Percentiles rank a stretch among this genome's conserved stretches.
These are phyloP conservation scores for Trichosporon sp. DNA, from an alignment of 1,284 basidiomycete genomes.

Conservation along the genomic window DNA sequence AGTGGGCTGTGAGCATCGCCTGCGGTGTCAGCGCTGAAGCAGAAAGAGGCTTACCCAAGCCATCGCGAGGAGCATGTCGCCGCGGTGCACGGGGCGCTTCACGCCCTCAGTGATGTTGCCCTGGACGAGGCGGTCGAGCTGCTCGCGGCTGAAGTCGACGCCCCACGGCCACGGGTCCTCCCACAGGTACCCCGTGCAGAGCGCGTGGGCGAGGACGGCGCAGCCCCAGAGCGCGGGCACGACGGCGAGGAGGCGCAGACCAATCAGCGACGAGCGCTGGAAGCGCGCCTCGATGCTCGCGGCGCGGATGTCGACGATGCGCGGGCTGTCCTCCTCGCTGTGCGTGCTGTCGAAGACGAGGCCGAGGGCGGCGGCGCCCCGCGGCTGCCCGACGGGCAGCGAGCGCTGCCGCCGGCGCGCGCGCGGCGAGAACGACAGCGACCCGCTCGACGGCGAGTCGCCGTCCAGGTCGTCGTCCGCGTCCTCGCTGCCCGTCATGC, in stretches of 20 bases:
- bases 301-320: slow-evolving; percentile 11
- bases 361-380: not conserved
- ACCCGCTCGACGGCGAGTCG: slow-evolving; percentile 38
- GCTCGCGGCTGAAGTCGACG: slow-evolving; percentile 38
- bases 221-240: slow-evolving; percentile 42
- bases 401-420: not conserved
- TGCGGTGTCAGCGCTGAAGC: slow-evolving; percentile 13
- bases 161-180: slow-evolving; percentile 46
- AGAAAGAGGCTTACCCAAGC: slow-evolving; percentile 35
- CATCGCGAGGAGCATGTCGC: slow-evolving; percentile 40
- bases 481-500: slow-evolving; percentile 36
- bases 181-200: slow-evolving; percentile 34
- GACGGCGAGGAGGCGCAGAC: slow-evolving; percentile 37
- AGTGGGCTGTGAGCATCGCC: slow-evolving; percentile 49
- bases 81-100: slow-evolving; percentile 26
- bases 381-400: not conserved
- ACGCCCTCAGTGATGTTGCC: slow-evolving; percentile 26
- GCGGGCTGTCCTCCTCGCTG: slow-evolving; percentile 1
- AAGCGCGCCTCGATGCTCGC: slow-evolving; percentile 31
- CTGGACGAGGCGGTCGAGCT: slow-evolving; percentile 36
- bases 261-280: slow-evolving; percentile 30
- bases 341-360: slow-evolving; percentile 5
- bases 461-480: slow-evolving; percentile 42
- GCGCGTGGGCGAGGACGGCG: slow-evolving; percentile 31
- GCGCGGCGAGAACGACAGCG: slow-evolving; percentile 39